A percentile compares a stretch with the other conserved stretches of the same genome.
phyloP scores from a whole-genome alignment of 371 early-diverging fungal genomes.

The Haplosporangium sp. region DNA sequence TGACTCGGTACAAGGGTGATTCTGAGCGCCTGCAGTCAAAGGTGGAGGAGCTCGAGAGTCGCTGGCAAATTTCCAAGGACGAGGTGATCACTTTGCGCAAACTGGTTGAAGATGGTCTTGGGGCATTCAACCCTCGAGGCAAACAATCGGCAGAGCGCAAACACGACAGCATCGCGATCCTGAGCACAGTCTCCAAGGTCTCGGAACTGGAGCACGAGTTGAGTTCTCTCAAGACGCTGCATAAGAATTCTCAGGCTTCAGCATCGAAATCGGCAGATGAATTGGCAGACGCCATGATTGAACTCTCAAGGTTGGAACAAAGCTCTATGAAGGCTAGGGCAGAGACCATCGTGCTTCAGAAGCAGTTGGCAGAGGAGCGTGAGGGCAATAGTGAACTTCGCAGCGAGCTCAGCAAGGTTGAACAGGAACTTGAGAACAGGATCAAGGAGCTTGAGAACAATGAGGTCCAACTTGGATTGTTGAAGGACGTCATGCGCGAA shows the following conservation, averaged over 20 bases:
- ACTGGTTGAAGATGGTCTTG: conserved; percentile 57
- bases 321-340: conserved; percentile 67
- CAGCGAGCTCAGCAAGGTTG: conserved; percentile 60
- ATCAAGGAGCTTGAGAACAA: conserved; percentile 65
- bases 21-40: conserved; percentile 44
- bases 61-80: conserved; percentile 52
- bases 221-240: conserved; percentile 42
- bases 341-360: conserved; percentile 65
- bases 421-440: conserved; percentile 61
- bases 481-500: conserved; percentile 71
- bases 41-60: conserved; percentile 45
- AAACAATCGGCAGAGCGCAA: conserved; percentile 26
- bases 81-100: conserved; percentile 51
- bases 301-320: conserved; percentile 69
- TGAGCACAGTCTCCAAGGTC: conserved; percentile 51
- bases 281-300: conserved; percentile 66
- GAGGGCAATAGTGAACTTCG: conserved; percentile 64
- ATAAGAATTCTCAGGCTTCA: conserved; percentile 31
- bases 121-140: conserved; percentile 38
- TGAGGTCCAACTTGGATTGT: conserved; percentile 70
- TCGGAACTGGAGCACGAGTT: conserved; percentile 64
- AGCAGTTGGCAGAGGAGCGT: conserved; percentile 63
- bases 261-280: conserved; percentile 51
- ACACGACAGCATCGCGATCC: conserved; percentile 53
- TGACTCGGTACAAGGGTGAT: conserved; percentile 43